Percentiles rank a stretch among this genome's conserved stretches.
These are phyloP conservation scores for Crucibulum laeve DNA, from an alignment of 768 basidiomycete genomes.

Conservation along the genomic window DNA sequence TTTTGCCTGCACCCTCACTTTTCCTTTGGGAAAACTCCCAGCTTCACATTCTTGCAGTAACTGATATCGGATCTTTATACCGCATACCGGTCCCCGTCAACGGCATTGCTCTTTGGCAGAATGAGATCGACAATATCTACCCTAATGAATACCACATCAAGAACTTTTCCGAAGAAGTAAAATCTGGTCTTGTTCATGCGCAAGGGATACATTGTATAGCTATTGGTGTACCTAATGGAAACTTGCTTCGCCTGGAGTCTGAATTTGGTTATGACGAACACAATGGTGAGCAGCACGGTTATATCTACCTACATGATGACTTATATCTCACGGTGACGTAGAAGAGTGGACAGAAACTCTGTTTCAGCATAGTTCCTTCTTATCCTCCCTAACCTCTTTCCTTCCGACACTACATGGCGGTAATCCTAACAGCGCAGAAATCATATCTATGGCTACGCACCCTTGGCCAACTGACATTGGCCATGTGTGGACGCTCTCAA, in stretches of 20 bases:
- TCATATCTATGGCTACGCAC: slow-evolving; percentile 68
- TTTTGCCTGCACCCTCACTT: slow-evolving; percentile 63
- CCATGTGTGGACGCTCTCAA: slow-evolving; percentile 80
- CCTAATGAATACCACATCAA: slow-evolving; percentile 66
- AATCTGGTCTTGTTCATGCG: slow-evolving; percentile 49
- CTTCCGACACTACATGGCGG: slow-evolving; percentile 48
- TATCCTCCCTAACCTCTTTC: slow-evolving; percentile 64
- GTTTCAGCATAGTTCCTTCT: slow-evolving; percentile 61
- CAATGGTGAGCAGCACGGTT: slow-evolving; percentile 62
- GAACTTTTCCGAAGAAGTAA: slow-evolving; percentile 36
- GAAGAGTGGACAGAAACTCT: slow-evolving; percentile 71
- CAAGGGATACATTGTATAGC: slow-evolving; percentile 66
- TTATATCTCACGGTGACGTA: slow-evolving; percentile 22
- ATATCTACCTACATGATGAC: slow-evolving; percentile 8
- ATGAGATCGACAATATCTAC: slow-evolving; percentile 50
- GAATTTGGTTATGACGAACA: slow-evolving; percentile 50
- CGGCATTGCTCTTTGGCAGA: slow-evolving; percentile 53
- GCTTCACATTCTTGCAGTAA: slow-evolving; percentile 70
- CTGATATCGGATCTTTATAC: slow-evolving; percentile 66
- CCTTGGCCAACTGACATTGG: slow-evolving; percentile 74
- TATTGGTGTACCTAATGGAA: slow-evolving; percentile 57
- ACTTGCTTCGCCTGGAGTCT: slow-evolving; percentile 66
- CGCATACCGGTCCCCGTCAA: slow-evolving; percentile 63
- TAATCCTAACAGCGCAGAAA: slow-evolving; percentile 46
- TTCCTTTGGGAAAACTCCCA: slow-evolving; percentile 49